Base-by-base conservation (phyloP, 306 rosid genomes). In the Trichosanthes truncata region DNA sequence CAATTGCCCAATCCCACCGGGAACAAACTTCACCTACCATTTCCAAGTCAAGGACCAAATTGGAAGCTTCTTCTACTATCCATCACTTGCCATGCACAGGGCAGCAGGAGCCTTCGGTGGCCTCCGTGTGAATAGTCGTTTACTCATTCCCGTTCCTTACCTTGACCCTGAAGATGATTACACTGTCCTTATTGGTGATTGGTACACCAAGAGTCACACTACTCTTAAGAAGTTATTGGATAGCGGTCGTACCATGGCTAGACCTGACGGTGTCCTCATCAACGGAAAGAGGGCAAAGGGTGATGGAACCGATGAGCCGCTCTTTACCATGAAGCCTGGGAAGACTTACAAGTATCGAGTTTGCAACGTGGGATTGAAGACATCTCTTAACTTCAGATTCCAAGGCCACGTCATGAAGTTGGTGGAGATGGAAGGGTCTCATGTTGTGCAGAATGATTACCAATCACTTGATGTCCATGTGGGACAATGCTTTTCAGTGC, bases 391-490 rank as follows among this genome's bases (percentile, higher is more conserved):
- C 80, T 89, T 94, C 80, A 85, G 94, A 49, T 83, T 94, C 79
- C 98, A 94, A 82, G 84, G 78, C 11, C 98, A 94, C 40, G 69
- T 79, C 20, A 63, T 94, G 93, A 84, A 38, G 60, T 84, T 94
- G 0, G 98, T 94, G 0, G 97, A 94, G 67, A 36, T 90, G 91
- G 98, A 94, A 78, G 98, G 98, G 0, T 92, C 98, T 5, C 98
- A 94, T 87, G 79, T 85, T 1, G 90, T 94, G 1, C 97, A 94
- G 43, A 92, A 88, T 79, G 21, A 18, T 3, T 94, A 94, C 38
- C 86, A 89, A 43, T 90, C 98, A 0, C 89, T 94, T 1, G 98
- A 94, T 3, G 85, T 94, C 4, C 98, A 94, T 36, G 36, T 94
- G 0, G 98, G 97, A 0, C 92, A 90, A 61, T 94, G 98, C 84